Percentiles rank a stretch among this genome's conserved stretches.
These are phyloP conservation scores for Funneliformis mosseae DNA, from an alignment of 192 early-diverging fungal genomes.

Conservation along the genomic window DNA sequence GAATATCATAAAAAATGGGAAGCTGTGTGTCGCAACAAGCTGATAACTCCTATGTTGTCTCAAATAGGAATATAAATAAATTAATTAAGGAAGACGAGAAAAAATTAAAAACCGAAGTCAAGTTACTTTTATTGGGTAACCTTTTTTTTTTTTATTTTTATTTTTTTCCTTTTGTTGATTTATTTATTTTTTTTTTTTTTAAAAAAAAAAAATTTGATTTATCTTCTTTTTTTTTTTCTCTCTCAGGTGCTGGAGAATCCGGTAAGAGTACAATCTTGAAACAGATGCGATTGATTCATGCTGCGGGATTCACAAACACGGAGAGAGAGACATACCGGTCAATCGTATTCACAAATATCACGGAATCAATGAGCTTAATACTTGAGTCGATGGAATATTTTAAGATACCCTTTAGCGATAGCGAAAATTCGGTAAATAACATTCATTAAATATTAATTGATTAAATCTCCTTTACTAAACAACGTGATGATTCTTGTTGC, in stretches of 20 bases:
- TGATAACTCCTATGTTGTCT: neutral
- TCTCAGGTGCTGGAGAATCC: conserved; percentile 90
- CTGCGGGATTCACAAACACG: conserved; percentile 83
- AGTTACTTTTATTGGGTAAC: conserved; percentile 11
- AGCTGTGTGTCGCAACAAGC: neutral
- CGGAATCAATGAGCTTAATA: conserved; percentile 93
- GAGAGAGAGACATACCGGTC: conserved; percentile 93
- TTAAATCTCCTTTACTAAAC: neutral
- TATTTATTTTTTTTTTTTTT: too few species aligned
- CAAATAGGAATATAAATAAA: conserved; percentile 7
- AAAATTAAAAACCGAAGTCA: conserved; percentile 12
- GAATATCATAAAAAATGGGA: conserved; percentile 8
- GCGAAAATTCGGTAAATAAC: conserved; percentile 53
- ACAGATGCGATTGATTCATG: conserved; percentile 98
- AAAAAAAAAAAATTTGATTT: neutral
- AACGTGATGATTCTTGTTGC: neutral
- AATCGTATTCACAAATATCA: conserved; percentile 93
- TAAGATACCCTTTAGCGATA: conserved; percentile 71
- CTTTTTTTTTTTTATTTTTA: too few species aligned
- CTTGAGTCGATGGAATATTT: conserved; percentile 92
- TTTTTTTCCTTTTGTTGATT: too few species aligned
- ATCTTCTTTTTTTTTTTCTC: neutral
- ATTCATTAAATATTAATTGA: neutral
- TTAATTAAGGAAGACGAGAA: conserved; percentile 11
- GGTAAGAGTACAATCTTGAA: conserved; percentile 97